These are phyloP conservation scores for Claviceps lovelessii DNA, from an alignment of 2,329 filamentous ascomycete genomes.

Conservation along the genomic window DNA sequence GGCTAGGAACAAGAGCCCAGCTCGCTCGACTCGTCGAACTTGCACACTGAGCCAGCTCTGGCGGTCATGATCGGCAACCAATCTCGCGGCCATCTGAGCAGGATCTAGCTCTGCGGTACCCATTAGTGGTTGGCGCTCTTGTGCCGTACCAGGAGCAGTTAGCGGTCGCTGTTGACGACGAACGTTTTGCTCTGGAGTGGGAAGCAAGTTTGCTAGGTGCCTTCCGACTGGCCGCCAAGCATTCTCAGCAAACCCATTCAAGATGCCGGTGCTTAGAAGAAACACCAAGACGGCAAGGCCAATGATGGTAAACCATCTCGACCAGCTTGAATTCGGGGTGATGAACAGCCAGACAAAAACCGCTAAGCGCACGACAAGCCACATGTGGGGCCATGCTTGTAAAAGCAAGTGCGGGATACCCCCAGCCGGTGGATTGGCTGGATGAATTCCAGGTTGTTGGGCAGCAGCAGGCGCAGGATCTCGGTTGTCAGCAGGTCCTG, in stretches of 20 bases:
- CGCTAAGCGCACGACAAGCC: slow-evolving; percentile 43
- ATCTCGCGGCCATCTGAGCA: slow-evolving; percentile 36
- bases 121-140: slow-evolving; percentile 12
- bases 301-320: slow-evolving; percentile 41
- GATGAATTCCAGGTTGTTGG: slow-evolving; percentile 14
- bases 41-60: slow-evolving; percentile 24
- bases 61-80: slow-evolving; percentile 28
- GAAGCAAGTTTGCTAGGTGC: slow-evolving; percentile 46
- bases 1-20: slow-evolving; percentile 47
- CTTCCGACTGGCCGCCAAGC: slow-evolving; percentile 42
- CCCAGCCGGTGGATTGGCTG: slow-evolving; percentile 24
- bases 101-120: slow-evolving; percentile 27
- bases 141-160: slow-evolving; percentile 11
- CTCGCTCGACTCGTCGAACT: slow-evolving; percentile 41
- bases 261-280: slow-evolving; percentile 42
- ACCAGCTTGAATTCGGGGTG: slow-evolving; percentile 42
- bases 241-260: slow-evolving; percentile 41
- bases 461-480: not conserved
- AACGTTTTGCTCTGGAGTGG: slow-evolving; percentile 26
- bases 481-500: not conserved
- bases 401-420: slow-evolving; percentile 20
- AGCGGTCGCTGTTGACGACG: slow-evolving; percentile 8
- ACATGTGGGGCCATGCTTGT: slow-evolving; percentile 44
- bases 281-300: slow-evolving; percentile 41
- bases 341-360: slow-evolving; percentile 54